These are phyloP conservation scores for Dendrothele bispora DNA, from an alignment of 768 basidiomycete genomes.

Conservation along the genomic window DNA sequence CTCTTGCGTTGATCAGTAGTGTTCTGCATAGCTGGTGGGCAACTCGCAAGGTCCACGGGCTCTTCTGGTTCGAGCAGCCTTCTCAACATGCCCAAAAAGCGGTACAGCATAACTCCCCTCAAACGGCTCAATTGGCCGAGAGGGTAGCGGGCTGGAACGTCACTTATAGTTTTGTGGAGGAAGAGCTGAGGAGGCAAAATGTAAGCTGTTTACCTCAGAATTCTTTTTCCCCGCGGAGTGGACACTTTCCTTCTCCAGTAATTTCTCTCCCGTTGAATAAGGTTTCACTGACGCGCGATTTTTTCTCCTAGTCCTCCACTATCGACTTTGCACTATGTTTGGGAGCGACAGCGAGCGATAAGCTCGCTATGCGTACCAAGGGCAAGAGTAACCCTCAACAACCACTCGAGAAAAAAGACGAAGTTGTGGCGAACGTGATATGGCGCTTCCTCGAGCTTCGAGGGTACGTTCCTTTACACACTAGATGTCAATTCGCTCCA, in stretches of 20 bases:
- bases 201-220: conserved; percentile 52
- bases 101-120: conserved; percentile 70
- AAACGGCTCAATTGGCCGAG: conserved; percentile 86
- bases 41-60: conserved; percentile 66
- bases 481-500: not conserved
- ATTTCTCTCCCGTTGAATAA: conserved; percentile 13
- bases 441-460: conserved; percentile 97
- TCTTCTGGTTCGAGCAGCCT: conserved; percentile 74
- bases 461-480: conserved; percentile 61
- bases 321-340: conserved; percentile 95
- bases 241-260: conserved; percentile 12
- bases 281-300: conserved; percentile 5
- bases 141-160: conserved; percentile 91
- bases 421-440: conserved; percentile 96
- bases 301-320: conserved; percentile 75
- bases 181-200: conserved; percentile 94
- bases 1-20: conserved; percentile 84
- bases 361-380: conserved; percentile 80
- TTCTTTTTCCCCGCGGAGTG: conserved; percentile 17
- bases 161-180: conserved; percentile 79
- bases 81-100: conserved; percentile 53
- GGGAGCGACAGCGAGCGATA: conserved; percentile 84
- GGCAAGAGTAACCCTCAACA: conserved; percentile 46
- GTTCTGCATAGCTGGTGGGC: conserved; percentile 82
- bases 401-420: conserved; percentile 94